Evolutionary conservation across 169 alveolate genomes (phyloP).

Genomic region (Plasmodium ovale): DNA sequence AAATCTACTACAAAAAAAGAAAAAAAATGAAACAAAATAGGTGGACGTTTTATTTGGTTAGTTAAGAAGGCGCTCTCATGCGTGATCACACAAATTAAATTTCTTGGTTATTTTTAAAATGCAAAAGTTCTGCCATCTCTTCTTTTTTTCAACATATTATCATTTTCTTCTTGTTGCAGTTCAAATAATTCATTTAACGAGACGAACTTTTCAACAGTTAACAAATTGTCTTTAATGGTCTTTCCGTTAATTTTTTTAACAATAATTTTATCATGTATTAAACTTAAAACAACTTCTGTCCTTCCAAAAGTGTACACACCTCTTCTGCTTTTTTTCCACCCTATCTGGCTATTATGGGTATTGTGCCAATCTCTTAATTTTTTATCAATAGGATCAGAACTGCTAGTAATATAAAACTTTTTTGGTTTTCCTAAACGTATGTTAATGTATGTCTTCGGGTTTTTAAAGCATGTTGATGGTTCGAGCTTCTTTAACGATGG

Average conservation of each 20-base stretch:
- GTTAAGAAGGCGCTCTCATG: not conserved
- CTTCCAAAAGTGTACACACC: slow-evolving; percentile 69
- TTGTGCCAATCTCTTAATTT: slow-evolving; percentile 74
- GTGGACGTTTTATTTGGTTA: not conserved
- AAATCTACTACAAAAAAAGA: slow-evolving; percentile 15
- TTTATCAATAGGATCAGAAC: slow-evolving; percentile 77
- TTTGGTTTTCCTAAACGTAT: slow-evolving; percentile 76
- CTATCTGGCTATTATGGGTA: slow-evolving; percentile 70
- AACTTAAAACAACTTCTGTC: slow-evolving; percentile 64
- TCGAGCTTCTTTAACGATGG: slow-evolving; percentile 37
- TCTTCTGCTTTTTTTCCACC: slow-evolving; percentile 67
- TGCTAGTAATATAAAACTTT: slow-evolving; percentile 37
- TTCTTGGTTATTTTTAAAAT: not conserved
- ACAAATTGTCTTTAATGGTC: slow-evolving; percentile 40
- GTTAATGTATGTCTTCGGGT: slow-evolving; percentile 53
- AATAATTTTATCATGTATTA: slow-evolving; percentile 67
- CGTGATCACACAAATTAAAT: not conserved
- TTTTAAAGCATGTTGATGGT: slow-evolving; percentile 67
- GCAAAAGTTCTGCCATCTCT: not conserved
- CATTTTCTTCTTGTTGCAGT: slow-evolving; percentile 56
- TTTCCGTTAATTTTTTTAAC: slow-evolving; percentile 73
- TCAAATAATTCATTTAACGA: slow-evolving; percentile 74
- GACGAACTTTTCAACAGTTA: slow-evolving; percentile 74
- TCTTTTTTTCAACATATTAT: slow-evolving; percentile 17
- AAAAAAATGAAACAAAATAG: not conserved